Evolutionary conservation across 2,329 filamentous ascomycete species (phyloP).

Genomic region (Apiospora malaysiana): DNA sequence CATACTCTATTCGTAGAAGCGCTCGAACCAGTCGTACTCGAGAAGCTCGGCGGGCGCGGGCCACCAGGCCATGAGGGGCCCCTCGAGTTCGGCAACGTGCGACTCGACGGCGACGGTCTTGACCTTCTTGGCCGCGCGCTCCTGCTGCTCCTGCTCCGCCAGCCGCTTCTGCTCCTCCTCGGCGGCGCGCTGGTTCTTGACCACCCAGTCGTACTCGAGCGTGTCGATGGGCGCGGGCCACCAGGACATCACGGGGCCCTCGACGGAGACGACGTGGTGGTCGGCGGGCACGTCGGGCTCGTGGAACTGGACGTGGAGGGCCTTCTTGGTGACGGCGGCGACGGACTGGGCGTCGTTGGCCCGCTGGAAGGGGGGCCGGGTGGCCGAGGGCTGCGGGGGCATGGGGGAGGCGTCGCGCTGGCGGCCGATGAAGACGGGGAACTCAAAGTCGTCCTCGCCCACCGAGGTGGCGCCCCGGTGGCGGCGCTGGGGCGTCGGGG

Average conservation of each 20-base stretch:
- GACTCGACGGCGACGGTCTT: conserved; percentile 21
- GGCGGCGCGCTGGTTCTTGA: conserved; percentile 12
- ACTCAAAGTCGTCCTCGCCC: conserved; percentile 35
- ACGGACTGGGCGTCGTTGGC: not conserved
- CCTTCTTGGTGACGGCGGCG: not conserved
- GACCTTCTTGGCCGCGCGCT: conserved; percentile 15
- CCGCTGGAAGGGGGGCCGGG: not conserved
- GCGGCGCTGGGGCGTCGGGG: conserved; percentile 25
- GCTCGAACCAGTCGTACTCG: conserved; percentile 37
- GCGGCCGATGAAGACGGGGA: conserved; percentile 38
- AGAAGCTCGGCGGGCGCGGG: conserved; percentile 32
- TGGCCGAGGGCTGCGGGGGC: not conserved
- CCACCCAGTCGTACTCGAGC: conserved; percentile 24
- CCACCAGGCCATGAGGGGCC: conserved; percentile 39
- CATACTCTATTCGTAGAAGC: conserved; percentile 37
- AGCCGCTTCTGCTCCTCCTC: not conserved
- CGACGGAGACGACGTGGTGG: not conserved
- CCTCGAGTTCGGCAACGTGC: conserved; percentile 30
- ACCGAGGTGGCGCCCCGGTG: conserved; percentile 29
- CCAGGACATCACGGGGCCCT: conserved; percentile 16
- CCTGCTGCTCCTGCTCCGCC: conserved; percentile 10
- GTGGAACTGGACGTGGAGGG: not conserved
- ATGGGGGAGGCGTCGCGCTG: conserved; percentile 24
- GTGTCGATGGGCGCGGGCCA: conserved; percentile 16
- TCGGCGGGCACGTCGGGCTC: not conserved